phyloP scores from a whole-genome alignment of 2,329 filamentous ascomycete genomes.

The Aureobasidium pullulans region DNA sequence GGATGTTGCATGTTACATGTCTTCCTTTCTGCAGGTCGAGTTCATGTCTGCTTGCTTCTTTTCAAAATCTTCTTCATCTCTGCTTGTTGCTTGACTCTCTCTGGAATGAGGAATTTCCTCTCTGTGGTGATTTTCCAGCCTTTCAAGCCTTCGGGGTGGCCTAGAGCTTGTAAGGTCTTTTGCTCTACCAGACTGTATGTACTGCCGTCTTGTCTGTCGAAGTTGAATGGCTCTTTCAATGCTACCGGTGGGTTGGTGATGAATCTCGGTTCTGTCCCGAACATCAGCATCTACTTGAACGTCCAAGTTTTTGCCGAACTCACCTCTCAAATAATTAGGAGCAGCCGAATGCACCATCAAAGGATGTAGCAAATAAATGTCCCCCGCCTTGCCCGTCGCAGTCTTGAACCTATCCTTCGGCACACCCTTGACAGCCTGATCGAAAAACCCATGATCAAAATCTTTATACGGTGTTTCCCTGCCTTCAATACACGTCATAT shows the following conservation, averaged over 20 bases:
- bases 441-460: conserved; percentile 32
- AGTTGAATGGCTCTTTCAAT: conserved; percentile 45
- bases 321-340: conserved; percentile 34
- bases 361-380: conserved; percentile 54
- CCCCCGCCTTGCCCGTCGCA: conserved; percentile 46
- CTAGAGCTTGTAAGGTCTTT: conserved; percentile 46
- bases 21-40: too few species aligned
- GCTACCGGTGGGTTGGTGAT: conserved; percentile 51
- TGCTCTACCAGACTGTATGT: conserved; percentile 50
- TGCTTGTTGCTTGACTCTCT: conserved; percentile 41
- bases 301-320: too few species aligned
- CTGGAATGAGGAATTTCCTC: conserved; percentile 46
- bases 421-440: conserved; percentile 29
- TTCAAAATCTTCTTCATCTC: conserved; percentile 37
- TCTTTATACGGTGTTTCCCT: conserved; percentile 38
- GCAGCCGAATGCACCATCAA: conserved; percentile 53
- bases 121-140: conserved; percentile 47
- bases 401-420: conserved; percentile 44
- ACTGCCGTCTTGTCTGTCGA: conserved; percentile 40
- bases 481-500: conserved; percentile 50
- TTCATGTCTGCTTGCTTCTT: too few species aligned
- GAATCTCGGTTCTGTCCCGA: conserved; percentile 31
- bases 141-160: conserved; percentile 33
- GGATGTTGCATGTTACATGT: too few species aligned
- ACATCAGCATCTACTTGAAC: too few species aligned